Evolutionary conservation across 257 asterid genomes (phyloP).

Genomic region (Plantago elongata): DNA sequence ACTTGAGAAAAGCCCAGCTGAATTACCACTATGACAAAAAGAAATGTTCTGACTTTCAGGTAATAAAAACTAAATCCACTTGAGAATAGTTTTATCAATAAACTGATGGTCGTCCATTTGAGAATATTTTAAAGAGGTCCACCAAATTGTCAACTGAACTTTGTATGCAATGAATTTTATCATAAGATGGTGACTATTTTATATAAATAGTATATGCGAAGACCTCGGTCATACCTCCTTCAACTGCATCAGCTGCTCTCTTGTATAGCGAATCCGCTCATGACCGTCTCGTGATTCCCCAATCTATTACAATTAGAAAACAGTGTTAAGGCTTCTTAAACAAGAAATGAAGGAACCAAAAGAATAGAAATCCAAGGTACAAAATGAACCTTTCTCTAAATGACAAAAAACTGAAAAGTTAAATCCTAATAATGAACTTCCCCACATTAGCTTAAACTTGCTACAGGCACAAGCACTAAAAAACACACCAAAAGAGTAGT

Average conservation of each 20-base stretch:
- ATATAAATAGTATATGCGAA: not conserved
- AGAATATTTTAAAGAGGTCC: not conserved
- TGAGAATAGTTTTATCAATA: too few relatives aligned
- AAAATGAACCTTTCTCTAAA: not conserved
- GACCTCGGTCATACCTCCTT: slow-evolving; percentile 57
- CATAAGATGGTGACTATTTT: not conserved
- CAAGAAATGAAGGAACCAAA: not conserved
- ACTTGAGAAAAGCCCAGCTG: not conserved
- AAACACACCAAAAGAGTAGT: too few relatives aligned
- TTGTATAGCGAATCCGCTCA: slow-evolving; percentile 60
- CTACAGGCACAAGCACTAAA: too few relatives aligned
- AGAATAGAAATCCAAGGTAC: not conserved
- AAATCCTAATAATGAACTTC: not conserved
- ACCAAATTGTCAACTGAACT: not conserved
- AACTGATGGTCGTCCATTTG: not conserved
- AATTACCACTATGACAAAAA: not conserved
- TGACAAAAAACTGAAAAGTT: not conserved
- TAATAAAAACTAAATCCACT: too few relatives aligned
- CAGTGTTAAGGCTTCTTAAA: slow-evolving; percentile 9
- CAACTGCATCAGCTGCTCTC: slow-evolving; percentile 70
- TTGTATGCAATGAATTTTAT: not conserved
- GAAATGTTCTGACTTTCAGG: too few relatives aligned
- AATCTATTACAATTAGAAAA: slow-evolving; percentile 37
- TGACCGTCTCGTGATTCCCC: slow-evolving; percentile 77
- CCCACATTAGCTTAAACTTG: too few relatives aligned